phyloP scores from a whole-genome alignment of 176 grass and related monocot species.

The Leersia perrieri region DNA sequence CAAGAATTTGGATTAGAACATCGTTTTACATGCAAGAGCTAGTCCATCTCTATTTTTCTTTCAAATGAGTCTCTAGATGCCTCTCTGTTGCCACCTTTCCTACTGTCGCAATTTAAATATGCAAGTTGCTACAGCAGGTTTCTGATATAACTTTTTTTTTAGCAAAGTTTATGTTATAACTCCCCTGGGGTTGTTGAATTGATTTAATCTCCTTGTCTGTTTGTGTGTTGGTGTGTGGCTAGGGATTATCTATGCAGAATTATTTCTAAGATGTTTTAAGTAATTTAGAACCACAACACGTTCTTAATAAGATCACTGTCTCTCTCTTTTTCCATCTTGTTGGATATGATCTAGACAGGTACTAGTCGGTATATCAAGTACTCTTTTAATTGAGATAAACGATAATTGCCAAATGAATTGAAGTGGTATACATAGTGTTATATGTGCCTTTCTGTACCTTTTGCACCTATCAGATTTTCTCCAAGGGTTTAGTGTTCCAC shows the following conservation, averaged over 20 bases:
- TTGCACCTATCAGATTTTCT: background rate
- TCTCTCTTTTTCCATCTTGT: background rate
- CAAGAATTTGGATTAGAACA: constrained; percentile 2
- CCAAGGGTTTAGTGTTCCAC: background rate
- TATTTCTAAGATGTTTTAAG: background rate
- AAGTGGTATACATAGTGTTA: background rate
- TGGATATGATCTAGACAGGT: background rate
- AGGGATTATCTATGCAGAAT: background rate
- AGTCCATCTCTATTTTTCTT: background rate
- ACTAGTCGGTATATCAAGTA: background rate
- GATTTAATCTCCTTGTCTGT: background rate
- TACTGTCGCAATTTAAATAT: background rate
- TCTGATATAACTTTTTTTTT: no score
- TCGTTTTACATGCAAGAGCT: background rate
- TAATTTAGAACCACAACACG: background rate
- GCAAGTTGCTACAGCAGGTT: background rate
- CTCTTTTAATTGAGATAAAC: background rate
- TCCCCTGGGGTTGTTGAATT: background rate
- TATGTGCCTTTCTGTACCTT: background rate
- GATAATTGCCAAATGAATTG: background rate
- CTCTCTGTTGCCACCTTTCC: background rate
- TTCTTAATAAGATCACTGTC: background rate
- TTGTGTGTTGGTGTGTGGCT: background rate
- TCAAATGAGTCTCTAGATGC: background rate
- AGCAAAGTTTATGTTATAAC: no score